Evolutionary conservation across 371 early-diverging fungal genomes (phyloP), one percentile per base, ranked within the genome.

Genomic region (Saksenaea vasiformis): DNA sequence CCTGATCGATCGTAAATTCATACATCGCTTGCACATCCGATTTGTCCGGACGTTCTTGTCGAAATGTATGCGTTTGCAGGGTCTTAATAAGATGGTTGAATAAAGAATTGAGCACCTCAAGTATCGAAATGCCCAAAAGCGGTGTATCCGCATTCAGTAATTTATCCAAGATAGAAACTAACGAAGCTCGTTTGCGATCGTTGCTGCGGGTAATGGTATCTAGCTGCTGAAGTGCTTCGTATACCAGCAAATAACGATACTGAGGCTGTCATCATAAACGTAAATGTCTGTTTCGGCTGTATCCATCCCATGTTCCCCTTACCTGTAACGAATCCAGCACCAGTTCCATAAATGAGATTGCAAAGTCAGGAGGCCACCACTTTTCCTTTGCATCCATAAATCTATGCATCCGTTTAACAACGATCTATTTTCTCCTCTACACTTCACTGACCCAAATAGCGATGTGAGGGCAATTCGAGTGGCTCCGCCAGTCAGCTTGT

Each of bases 51-150:
- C 58, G 31, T 5, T 37, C 19, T 22, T 66, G 58, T 17, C 14
- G 64, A 47, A 63, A 63, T 62, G 24, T 53, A 55, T 14, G 53
- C 41, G 17, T 62, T 36, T 72, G 75, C 1, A 83, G 56, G 0
- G 82, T 71, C 60, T 77, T 82, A n/a, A 87, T 72, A 38, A 95
- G 70, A 35, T 84, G 79, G 1, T 69, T 71, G 27, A 92, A 84
- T 1, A 95, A 76, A 4, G 89, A 84, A 54, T 92, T 91, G 53
- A 95, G 72, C 0, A 94, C 87, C 72, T 95, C 97, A 60, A 94
- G 76, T 0, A 91, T 89, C 1, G 95, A 92, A 36, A 95, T 79
- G 24, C 95, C 93, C 10, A 87, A 87, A 37, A 91, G 71, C 4
- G 85, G 83, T 38, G 79, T 71, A 22, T 82, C 76, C 5, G 82